Conservation (phyloP, 371 early-diverging fungal genomes). For the Syncephalastrum sp. region DNA sequence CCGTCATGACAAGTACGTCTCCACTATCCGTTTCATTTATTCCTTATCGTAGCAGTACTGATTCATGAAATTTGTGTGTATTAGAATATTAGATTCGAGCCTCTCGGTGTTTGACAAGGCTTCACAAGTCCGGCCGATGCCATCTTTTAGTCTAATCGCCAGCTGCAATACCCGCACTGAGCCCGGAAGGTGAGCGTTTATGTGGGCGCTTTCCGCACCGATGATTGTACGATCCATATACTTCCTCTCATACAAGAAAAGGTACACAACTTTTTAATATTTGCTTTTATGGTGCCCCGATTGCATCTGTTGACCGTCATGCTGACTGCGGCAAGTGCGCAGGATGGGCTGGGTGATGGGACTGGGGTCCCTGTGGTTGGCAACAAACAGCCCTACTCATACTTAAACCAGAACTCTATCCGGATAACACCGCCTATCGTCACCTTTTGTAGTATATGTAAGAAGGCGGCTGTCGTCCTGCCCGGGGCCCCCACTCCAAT, state of each 20-base stretch:
- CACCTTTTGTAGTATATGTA: conserved; percentile 1
- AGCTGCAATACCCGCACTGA: conserved; percentile 77
- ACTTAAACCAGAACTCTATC: too few species aligned
- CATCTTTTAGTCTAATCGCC: conserved; percentile 88
- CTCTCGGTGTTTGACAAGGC: conserved; percentile 62
- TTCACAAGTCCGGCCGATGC: conserved; percentile 81
- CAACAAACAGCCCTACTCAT: too few species aligned
- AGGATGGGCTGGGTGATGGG: background rate
- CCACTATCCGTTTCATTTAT: too few species aligned
- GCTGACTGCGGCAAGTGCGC: background rate
- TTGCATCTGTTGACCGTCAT: background rate
- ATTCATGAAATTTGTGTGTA: too few species aligned
- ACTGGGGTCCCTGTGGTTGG: too few species aligned
- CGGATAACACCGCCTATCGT: conserved; percentile 2
- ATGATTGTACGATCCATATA: conserved; percentile 90
- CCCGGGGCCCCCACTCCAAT: conserved; percentile 68
- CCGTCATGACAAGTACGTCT: too few species aligned
- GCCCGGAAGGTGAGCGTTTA: conserved; percentile 87
- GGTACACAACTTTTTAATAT: conserved; percentile 30
- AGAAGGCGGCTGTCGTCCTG: conserved; percentile 76
- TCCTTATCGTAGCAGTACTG: too few species aligned
- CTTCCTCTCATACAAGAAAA: conserved; percentile 88
- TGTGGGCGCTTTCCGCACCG: conserved; percentile 94
- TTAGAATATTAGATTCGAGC: background rate
- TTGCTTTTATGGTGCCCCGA: too few species aligned